Conservation (phyloP, 2,329 filamentous ascomycete genomes). For the Thermoascus crustaceus region DNA sequence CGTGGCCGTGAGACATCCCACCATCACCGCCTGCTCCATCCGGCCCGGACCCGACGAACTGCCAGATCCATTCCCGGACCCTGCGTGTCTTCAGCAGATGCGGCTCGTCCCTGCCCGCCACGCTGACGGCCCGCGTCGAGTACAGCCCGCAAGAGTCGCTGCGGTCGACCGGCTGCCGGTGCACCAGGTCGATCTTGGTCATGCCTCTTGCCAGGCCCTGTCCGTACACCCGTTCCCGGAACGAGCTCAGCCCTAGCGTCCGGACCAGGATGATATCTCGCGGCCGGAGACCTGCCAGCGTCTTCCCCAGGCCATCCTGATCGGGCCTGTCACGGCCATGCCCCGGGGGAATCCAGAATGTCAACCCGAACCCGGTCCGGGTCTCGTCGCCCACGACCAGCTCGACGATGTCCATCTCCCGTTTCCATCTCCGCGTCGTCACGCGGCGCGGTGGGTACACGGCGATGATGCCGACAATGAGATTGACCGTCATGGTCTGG, state of each 20-base stretch:
- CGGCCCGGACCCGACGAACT: slow-evolving; percentile 51
- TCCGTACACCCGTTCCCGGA: slow-evolving; percentile 70
- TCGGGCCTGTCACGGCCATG: slow-evolving; percentile 10
- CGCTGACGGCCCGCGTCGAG: slow-evolving; percentile 41
- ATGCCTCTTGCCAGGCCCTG: slow-evolving; percentile 67
- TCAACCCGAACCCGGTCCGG: slow-evolving; percentile 67
- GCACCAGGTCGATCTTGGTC: slow-evolving; percentile 61
- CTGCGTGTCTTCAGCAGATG: slow-evolving; percentile 56
- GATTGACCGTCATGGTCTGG: slow-evolving; percentile 71
- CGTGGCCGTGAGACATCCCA: slow-evolving; percentile 12
- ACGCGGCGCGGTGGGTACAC: slow-evolving; percentile 61
- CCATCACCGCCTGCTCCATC: slow-evolving; percentile 22
- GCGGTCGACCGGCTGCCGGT: slow-evolving; percentile 46
- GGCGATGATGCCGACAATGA: slow-evolving; percentile 73
- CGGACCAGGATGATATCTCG: slow-evolving; percentile 73
- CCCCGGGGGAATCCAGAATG: slow-evolving; percentile 65
- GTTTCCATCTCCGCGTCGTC: slow-evolving; percentile 48
- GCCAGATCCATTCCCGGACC: slow-evolving; percentile 67
- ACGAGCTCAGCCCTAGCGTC: slow-evolving; percentile 70
- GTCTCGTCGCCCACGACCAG: slow-evolving; percentile 81
- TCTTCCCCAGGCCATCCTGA: slow-evolving; percentile 30
- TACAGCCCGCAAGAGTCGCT: slow-evolving; percentile 52
- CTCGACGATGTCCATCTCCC: slow-evolving; percentile 60
- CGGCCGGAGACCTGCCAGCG: slow-evolving; percentile 46
- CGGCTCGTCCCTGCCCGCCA: slow-evolving; percentile 29